Evolutionary conservation across 306 rosid genomes (phyloP).

Genomic region (Vigna reflexopilosa): DNA sequence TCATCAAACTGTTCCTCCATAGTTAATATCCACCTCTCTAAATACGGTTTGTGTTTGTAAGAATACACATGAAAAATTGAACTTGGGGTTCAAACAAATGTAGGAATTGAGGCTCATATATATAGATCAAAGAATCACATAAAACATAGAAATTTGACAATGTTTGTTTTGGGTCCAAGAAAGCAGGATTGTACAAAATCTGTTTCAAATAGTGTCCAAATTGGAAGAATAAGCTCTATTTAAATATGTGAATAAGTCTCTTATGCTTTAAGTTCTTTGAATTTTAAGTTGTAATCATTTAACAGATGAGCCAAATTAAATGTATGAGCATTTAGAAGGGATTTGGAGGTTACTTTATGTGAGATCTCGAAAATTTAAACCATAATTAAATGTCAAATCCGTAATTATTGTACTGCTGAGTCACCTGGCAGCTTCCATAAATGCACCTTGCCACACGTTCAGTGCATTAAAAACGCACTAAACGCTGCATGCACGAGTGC

Average conservation of each 20-base stretch:
- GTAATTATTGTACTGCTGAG: no score
- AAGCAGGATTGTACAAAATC: slow-evolving; percentile 22
- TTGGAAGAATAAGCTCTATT: slow-evolving; percentile 44
- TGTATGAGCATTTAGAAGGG: slow-evolving; percentile 14
- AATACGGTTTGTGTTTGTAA: not conserved
- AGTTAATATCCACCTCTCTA: not conserved
- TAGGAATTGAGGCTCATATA: slow-evolving; percentile 17
- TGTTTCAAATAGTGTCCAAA: slow-evolving; percentile 47
- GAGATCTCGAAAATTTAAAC: no score
- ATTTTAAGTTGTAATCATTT: slow-evolving; percentile 22
- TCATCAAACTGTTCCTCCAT: slow-evolving; percentile 53
- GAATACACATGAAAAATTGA: not conserved
- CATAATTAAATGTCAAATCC: no score
- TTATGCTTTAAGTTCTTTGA: not conserved
- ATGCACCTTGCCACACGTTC: no score
- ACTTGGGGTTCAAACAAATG: not conserved
- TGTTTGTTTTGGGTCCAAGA: slow-evolving; percentile 37
- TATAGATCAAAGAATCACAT: slow-evolving; percentile 30
- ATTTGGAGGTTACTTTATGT: slow-evolving; percentile 32
- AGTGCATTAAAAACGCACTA: no score
- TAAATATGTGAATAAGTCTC: slow-evolving; percentile 41
- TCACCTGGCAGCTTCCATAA: no score
- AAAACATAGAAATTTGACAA: slow-evolving; percentile 35
- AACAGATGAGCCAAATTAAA: slow-evolving; percentile 14
- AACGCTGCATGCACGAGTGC: no score